Evolutionary conservation across 2,329 filamentous ascomycete genomes (phyloP).

Genomic region (Penicillium concentricum): DNA sequence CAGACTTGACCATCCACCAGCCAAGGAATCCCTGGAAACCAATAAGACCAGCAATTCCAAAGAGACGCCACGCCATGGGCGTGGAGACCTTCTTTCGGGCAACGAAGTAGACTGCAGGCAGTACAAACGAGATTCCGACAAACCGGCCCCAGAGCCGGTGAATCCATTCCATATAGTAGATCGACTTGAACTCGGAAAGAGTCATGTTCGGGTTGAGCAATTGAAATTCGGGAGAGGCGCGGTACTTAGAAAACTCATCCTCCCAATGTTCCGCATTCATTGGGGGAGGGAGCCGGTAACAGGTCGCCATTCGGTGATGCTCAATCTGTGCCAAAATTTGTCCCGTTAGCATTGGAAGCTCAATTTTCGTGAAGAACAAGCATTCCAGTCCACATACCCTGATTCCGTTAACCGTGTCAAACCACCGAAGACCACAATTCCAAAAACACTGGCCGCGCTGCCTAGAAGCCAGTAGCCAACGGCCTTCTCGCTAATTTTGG

Average conservation of each 20-base stretch:
- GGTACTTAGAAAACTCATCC: slow-evolving; percentile 89
- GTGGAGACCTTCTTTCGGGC: slow-evolving; percentile 73
- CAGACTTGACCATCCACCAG: slow-evolving; percentile 99
- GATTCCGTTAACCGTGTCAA: slow-evolving; percentile 94
- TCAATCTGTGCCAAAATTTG: slow-evolving; percentile 60
- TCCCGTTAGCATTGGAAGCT: slow-evolving; percentile 12
- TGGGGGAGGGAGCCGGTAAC: slow-evolving; percentile 87
- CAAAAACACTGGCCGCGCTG: slow-evolving; percentile 90
- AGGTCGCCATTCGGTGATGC: slow-evolving; percentile 98
- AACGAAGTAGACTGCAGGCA: slow-evolving; percentile 87
- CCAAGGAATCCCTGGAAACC: slow-evolving; percentile 93
- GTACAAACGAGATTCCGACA: slow-evolving; percentile 83
- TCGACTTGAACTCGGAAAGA: slow-evolving; percentile 92
- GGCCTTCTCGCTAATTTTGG: slow-evolving; percentile 66
- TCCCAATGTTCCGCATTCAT: slow-evolving; percentile 80
- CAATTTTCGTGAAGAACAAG: neutral
- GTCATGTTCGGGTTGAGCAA: slow-evolving; percentile 91
- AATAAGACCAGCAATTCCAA: slow-evolving; percentile 83
- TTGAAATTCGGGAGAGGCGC: slow-evolving; percentile 86
- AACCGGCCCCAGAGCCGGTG: slow-evolving; percentile 92
- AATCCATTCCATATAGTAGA: slow-evolving; percentile 99
- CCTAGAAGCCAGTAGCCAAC: slow-evolving; percentile 92
- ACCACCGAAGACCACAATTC: slow-evolving; percentile 93
- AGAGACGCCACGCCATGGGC: slow-evolving; percentile 72
- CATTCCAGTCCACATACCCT: slow-evolving; percentile 55